phyloP scores from a whole-genome alignment of 768 basidiomycete species.

The Rhodocollybia butyracea region DNA sequence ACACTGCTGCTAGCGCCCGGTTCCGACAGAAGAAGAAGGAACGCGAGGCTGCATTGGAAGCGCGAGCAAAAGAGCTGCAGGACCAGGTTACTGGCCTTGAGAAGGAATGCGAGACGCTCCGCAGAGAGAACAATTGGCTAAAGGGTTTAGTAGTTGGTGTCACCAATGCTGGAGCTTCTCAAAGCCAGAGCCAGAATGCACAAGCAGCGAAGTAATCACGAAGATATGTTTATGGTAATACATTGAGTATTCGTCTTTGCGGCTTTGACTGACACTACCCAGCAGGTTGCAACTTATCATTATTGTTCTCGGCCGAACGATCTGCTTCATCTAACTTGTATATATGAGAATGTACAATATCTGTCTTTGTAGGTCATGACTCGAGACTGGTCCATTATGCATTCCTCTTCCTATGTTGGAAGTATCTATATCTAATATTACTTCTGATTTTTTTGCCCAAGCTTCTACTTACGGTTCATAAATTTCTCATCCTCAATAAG shows the following conservation, averaged over 20 bases:
- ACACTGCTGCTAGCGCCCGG: conserved; percentile 90
- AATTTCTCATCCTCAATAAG: no score
- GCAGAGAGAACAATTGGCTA: conserved; percentile 91
- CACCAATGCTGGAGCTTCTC: conserved; percentile 55
- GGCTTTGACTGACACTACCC: not conserved
- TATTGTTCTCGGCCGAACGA: not conserved
- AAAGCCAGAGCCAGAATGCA: not conserved
- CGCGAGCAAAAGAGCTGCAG: conserved; percentile 84
- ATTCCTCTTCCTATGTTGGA: no score
- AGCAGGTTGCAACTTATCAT: conserved; percentile 15
- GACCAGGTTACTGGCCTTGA: conserved; percentile 77
- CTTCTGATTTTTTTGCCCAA: no score
- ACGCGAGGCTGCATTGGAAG: conserved; percentile 85
- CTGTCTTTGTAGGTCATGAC: not conserved
- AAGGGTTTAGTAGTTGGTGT: conserved; percentile 89
- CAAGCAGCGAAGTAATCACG: not conserved
- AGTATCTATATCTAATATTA: no score
- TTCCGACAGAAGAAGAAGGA: conserved; percentile 97
- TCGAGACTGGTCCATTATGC: no score
- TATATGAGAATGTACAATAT: not conserved
- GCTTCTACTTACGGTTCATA: no score
- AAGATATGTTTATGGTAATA: not conserved
- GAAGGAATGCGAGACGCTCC: conserved; percentile 85
- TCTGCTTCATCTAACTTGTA: not conserved
- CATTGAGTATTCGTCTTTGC: not conserved